Percentiles rank a stretch among this genome's conserved stretches.
These are phyloP conservation scores for Trichoderma reesei DNA, from an alignment of 495 filamentous ascomycete species.

Conservation along the genomic window DNA sequence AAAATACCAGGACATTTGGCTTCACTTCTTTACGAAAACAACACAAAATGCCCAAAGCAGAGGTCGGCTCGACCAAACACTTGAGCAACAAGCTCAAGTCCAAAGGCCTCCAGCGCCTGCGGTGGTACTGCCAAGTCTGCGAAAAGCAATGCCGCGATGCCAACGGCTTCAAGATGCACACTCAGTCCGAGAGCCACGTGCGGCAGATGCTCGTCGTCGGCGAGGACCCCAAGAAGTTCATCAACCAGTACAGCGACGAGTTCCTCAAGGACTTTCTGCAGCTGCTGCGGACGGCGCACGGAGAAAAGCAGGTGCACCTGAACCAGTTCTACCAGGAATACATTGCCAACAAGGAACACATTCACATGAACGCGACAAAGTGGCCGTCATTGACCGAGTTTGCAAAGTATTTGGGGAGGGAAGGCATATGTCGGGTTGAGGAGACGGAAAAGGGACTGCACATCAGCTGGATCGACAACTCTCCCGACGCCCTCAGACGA, in stretches of 20 bases:
- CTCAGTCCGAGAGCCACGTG: constrained; percentile 70
- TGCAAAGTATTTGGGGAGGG: constrained; percentile 69
- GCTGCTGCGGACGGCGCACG: constrained; percentile 66
- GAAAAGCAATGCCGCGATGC: constrained; percentile 54
- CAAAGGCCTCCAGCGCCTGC: constrained; percentile 74
- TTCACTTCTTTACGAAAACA: neutral
- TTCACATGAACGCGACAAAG: constrained; percentile 87
- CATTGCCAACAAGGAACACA: constrained; percentile 69
- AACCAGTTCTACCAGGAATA: constrained; percentile 93
- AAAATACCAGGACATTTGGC: neutral
- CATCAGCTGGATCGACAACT: constrained; percentile 85
- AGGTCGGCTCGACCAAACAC: constrained; percentile 78
- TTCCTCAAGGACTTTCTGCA: constrained; percentile 75
- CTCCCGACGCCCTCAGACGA: constrained; percentile 67
- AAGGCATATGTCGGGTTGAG: constrained; percentile 77
- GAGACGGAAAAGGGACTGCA: constrained; percentile 84
- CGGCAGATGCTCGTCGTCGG: constrained; percentile 78
- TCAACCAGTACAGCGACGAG: constrained; percentile 63
- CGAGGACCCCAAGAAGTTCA: constrained; percentile 68
- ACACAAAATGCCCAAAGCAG: constrained; percentile 79
- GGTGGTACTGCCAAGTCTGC: constrained; percentile 77
- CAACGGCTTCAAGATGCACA: constrained; percentile 74
- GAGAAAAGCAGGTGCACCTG: constrained; percentile 72
- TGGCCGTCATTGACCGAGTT: constrained; percentile 82
- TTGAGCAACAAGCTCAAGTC: constrained; percentile 83